Evolutionary conservation across 2,329 filamentous ascomycete genomes (phyloP).

Genomic region (Ophioceras dolichostomum): DNA sequence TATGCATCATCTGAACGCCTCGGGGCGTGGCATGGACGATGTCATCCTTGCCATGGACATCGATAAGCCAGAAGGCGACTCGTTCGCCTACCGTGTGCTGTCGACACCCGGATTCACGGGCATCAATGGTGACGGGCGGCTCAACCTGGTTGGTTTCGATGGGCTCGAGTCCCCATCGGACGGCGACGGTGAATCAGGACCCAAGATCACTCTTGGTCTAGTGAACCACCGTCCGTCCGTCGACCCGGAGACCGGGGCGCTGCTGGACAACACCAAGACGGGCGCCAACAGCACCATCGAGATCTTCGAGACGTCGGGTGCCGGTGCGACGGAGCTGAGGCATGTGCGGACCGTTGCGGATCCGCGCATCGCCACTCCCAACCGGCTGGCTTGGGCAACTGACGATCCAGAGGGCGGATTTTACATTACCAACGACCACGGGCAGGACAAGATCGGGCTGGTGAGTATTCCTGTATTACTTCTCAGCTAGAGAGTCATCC

Average conservation of each 20-base stretch:
- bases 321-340: slow-evolving; percentile 7
- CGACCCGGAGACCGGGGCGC: slow-evolving; percentile 9
- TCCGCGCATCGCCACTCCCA: slow-evolving; percentile 12
- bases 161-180: slow-evolving; percentile 12
- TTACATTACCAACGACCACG: slow-evolving; percentile 14
- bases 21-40: slow-evolving; percentile 16
- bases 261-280: slow-evolving; percentile 6
- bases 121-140: slow-evolving; percentile 15
- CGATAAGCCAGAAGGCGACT: slow-evolving; percentile 12
- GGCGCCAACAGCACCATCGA: slow-evolving; percentile 10
- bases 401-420: slow-evolving; percentile 8
- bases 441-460: slow-evolving; percentile 8
- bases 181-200: slow-evolving; percentile 5
- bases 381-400: slow-evolving; percentile 12
- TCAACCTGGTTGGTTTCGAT: slow-evolving; percentile 17
- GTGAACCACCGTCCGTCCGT: slow-evolving; percentile 15
- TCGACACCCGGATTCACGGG: slow-evolving; percentile 15
- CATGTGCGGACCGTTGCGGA: slow-evolving; percentile 12
- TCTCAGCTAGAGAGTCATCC: too few species aligned
- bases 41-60: slow-evolving; percentile 19
- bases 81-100: slow-evolving; percentile 12
- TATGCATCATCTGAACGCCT: slow-evolving; percentile 13
- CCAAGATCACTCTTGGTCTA: slow-evolving; percentile 11
- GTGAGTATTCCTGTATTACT: slow-evolving; percentile 5
- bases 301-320: slow-evolving; percentile 7